Percentiles rank a stretch among this genome's conserved stretches.
Conservation (phyloP, 2,329 filamentous ascomycete genomes). For the Corynespora cassiicola region DNA sequence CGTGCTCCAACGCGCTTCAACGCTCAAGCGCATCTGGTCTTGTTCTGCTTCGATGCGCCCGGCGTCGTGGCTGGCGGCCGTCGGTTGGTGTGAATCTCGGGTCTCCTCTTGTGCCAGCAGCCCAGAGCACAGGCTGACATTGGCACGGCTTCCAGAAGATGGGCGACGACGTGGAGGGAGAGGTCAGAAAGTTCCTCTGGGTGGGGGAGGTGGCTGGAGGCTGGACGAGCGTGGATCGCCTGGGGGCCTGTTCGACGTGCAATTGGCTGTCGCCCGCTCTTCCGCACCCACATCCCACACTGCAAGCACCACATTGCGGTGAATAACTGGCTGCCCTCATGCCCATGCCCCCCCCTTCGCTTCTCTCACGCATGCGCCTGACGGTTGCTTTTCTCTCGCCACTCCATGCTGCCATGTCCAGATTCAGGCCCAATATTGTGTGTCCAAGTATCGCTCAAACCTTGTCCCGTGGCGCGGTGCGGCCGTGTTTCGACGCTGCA, state of each 20-base stretch:
- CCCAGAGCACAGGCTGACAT: conserved; percentile 3
- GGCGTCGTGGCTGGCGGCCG: conserved; percentile 5
- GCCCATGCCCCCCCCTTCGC: conserved; percentile 12
- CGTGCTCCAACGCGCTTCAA: conserved; percentile 4
- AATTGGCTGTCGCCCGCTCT: conserved; percentile 23
- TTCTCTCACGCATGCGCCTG: conserved; percentile 13
- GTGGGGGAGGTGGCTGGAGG: neutral
- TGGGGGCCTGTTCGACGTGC: neutral
- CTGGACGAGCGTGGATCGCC: conserved; percentile 3
- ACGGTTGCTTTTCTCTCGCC: conserved; percentile 13
- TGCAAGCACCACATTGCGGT: conserved; percentile 29
- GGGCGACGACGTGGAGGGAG: conserved; percentile 4
- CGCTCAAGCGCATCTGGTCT: conserved; percentile 2
- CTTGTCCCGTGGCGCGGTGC: conserved; percentile 13
- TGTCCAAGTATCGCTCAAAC: conserved; percentile 7
- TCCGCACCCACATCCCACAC: conserved; percentile 18
- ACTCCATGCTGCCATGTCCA: conserved; percentile 33
- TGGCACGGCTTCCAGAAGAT: conserved; percentile 10
- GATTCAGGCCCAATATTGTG: no score
- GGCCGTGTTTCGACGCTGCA: conserved; percentile 23
- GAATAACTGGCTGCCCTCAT: conserved; percentile 30
- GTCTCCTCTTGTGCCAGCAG: neutral
- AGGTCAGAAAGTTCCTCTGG: conserved; percentile 1
- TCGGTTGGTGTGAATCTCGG: conserved; percentile 7
- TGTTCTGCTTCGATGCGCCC: conserved; percentile 1